A percentile compares a stretch with the other conserved stretches of the same genome.
Conservation (phyloP, 257 asterid species). For the Anisodus tanguticus region DNA sequence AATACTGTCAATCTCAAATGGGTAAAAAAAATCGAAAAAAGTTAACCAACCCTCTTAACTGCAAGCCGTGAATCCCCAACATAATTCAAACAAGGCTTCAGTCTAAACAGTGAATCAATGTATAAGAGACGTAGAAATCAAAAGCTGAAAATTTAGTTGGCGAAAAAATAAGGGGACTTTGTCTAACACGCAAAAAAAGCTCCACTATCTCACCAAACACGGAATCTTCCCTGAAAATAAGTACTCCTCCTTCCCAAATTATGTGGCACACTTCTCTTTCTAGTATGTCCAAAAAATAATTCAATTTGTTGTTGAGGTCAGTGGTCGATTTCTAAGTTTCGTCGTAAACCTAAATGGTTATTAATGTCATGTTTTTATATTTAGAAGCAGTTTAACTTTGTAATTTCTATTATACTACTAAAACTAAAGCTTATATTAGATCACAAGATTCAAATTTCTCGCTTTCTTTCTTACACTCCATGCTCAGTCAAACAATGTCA, state of each 20-base stretch:
- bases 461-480: neutral
- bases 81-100: neutral
- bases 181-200: slow-evolving; percentile 25
- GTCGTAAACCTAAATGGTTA: too few species aligned
- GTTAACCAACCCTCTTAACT: neutral
- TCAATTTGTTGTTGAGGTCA: too few species aligned
- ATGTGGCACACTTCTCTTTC: neutral
- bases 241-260: neutral
- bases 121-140: neutral
- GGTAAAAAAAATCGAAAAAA: neutral
- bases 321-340: too few species aligned
- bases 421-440: neutral
- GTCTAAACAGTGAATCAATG: neutral
- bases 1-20: neutral
- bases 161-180: slow-evolving; percentile 26
- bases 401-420: neutral
- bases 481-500: neutral
- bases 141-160: slow-evolving; percentile 26
- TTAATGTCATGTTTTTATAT: too few species aligned
- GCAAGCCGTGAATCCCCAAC: neutral
- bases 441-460: neutral
- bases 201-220: slow-evolving; percentile 40
- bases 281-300: neutral
- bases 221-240: slow-evolving; percentile 15
- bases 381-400: too few species aligned